Evolutionary conservation across 1,284 basidiomycete genomes (phyloP), one percentile per base, ranked within the genome.

Genomic region (Cryptococcus sp.): DNA sequence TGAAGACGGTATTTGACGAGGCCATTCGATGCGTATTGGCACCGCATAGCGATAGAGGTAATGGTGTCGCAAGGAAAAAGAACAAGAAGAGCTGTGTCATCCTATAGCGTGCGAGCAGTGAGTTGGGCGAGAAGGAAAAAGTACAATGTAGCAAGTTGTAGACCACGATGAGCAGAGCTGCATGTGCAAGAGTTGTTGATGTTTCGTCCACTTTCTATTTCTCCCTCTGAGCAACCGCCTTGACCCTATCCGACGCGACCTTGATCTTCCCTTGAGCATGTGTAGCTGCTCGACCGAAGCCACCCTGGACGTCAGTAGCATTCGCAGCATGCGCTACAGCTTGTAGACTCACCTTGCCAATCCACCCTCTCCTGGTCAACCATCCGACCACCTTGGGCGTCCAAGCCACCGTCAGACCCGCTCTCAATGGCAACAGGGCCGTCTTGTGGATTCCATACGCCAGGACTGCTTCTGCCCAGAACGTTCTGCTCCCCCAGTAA

Each of bases 361-460:
- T 67, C 87, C 87, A 93, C 1, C 89, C 89, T 53, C 83, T 74
- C 21, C 70, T 73, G 25, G 80, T 76, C 49, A 94, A 72, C 85
- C 86, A 92, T 24, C 78, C 77, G 3, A 95, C 92, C 22, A 95
- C 73, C 59, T 79, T 80, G 0, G 93, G 93, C 1, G 92, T 95
- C 51, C 91, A 75, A 0, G 83, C 85, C 1, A 89, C 91, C 0
- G 94, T 97, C 53, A 94, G 71, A 0, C 89, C 93, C 0, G 97
- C 82, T 21, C 95, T 76, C 19, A 97, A 71, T 5, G 95, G 94
- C n/a, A 97, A 69, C 63, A 97, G 84, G 0, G 91, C 68, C 0
- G 91, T 95, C 76, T 98, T 98, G 79, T 98, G 94, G 47, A 98
- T 83, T 7, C 87, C 87, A 71, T 93, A 98, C 6, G 95, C 94